These are phyloP conservation scores for Aegilops speltoides DNA, from an alignment of 176 grass and related monocot species.

Conservation along the genomic window DNA sequence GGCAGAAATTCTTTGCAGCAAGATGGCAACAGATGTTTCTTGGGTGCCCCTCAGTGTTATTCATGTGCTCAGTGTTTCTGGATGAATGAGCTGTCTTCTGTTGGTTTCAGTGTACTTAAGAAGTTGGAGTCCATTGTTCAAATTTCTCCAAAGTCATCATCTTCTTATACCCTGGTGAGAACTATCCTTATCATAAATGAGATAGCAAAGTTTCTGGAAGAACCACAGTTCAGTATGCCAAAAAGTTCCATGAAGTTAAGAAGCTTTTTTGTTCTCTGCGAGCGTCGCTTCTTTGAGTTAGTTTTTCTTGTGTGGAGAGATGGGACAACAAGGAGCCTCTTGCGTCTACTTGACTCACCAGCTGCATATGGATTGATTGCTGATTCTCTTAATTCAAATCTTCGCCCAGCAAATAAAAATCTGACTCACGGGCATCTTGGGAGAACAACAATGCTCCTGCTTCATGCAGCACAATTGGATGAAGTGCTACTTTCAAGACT, in stretches of 20 bases:
- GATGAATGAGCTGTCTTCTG: constrained; percentile 49
- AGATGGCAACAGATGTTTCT: constrained; percentile 15
- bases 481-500: constrained; percentile 31
- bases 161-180: constrained; percentile 14
- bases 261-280: neutral
- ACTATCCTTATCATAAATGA: constrained; percentile 25
- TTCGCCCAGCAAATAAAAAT: constrained; percentile 11
- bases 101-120: constrained; percentile 55
- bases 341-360: constrained; percentile 29
- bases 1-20: constrained; percentile 34
- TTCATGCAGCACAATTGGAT: constrained; percentile 41
- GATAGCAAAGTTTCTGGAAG: constrained; percentile 44
- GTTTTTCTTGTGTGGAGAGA: constrained; percentile 38
- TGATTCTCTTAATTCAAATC: constrained; percentile 33
- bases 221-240: neutral
- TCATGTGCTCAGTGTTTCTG: constrained; percentile 50
- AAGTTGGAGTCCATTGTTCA: constrained; percentile 49
- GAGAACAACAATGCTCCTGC: constrained; percentile 46
- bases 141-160: neutral
- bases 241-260: constrained; percentile 18
- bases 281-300: neutral
- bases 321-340: constrained; percentile 24
- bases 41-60: constrained; percentile 25
- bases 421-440: constrained; percentile 53
- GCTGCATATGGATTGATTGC: constrained; percentile 39